These are phyloP conservation scores for Scutellaria galericulata DNA, from an alignment of 257 asterid genomes.

Conservation along the genomic window DNA sequence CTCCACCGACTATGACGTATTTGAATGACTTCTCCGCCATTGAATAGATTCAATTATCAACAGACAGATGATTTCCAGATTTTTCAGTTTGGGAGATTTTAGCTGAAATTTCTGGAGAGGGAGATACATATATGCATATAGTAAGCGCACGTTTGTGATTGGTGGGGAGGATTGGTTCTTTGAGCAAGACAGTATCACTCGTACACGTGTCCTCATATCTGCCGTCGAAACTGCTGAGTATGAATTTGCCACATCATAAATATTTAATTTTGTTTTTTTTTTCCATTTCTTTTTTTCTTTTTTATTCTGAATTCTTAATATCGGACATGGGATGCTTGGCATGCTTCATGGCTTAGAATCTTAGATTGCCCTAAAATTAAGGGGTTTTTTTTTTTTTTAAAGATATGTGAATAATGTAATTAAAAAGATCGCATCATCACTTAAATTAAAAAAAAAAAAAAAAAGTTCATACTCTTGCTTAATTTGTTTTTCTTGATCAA, in stretches of 20 bases:
- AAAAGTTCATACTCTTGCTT: too few species aligned
- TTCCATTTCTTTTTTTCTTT: background rate
- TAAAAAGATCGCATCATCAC: too few species aligned
- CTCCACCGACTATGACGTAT: conserved; percentile 87
- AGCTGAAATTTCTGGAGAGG: conserved; percentile 1
- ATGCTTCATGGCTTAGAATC: too few species aligned
- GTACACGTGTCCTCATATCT: conserved; percentile 38
- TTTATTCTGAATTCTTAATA: background rate
- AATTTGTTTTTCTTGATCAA: too few species aligned
- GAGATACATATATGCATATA: background rate
- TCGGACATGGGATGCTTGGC: too few species aligned
- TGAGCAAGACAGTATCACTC: conserved; percentile 18
- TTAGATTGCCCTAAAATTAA: too few species aligned
- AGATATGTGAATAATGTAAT: too few species aligned
- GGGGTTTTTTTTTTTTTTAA: too few species aligned
- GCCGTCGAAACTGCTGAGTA: conserved; percentile 48
- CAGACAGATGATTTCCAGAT: background rate
- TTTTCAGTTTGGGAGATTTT: background rate
- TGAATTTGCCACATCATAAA: conserved; percentile 39
- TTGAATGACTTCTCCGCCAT: conserved; percentile 83
- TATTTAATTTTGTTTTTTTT: background rate
- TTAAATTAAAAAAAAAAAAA: too few species aligned
- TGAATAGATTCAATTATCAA: conserved; percentile 18
- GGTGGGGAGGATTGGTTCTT: conserved; percentile 28
- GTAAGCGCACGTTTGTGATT: conserved; percentile 21